Conservation (phyloP, 805 yeast genomes). For the Kodamaea leandrae region DNA sequence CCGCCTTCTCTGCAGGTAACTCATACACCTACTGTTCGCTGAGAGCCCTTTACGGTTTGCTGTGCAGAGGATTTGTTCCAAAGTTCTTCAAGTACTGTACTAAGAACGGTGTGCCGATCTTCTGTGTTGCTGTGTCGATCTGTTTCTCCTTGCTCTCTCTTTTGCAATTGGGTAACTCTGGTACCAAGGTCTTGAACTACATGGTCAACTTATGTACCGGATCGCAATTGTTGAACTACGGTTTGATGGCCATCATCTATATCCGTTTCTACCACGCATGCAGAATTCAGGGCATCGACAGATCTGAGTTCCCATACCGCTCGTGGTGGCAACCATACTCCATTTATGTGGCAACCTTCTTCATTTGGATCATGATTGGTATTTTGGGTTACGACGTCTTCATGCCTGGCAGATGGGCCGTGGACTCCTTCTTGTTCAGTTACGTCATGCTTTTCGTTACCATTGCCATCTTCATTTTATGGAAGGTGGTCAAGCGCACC, state of each 20-base stretch:
- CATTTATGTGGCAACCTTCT: constrained; percentile 27
- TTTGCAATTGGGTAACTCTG: constrained; percentile 48
- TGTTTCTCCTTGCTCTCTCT: constrained; percentile 63
- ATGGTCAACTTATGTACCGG: constrained; percentile 48
- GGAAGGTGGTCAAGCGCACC: constrained; percentile 39
- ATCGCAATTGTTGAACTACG: constrained; percentile 47
- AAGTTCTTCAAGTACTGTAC: constrained; percentile 40
- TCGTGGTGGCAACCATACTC: constrained; percentile 46
- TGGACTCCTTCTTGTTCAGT: constrained; percentile 60
- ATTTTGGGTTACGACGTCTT: constrained; percentile 70
- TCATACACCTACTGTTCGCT: constrained; percentile 70
- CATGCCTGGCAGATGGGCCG: constrained; percentile 62
- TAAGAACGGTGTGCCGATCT: constrained; percentile 45
- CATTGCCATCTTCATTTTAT: constrained; percentile 28
- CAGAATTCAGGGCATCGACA: constrained; percentile 38
- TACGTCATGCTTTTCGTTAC: constrained; percentile 66
- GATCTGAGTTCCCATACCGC: constrained; percentile 37
- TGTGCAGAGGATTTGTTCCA: constrained; percentile 48
- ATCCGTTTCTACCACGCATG: constrained; percentile 41
- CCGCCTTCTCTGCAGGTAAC: constrained; percentile 51
- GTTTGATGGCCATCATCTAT: constrained; percentile 44
- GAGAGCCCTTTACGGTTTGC: constrained; percentile 55
- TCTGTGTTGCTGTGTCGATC: constrained; percentile 41
- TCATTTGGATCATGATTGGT: constrained; percentile 46
- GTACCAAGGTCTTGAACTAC: constrained; percentile 40